Percentiles rank a stretch among this genome's conserved stretches.
phyloP scores from a whole-genome alignment of 2,329 filamentous ascomycete genomes.

The Aspergillus vadensis region DNA sequence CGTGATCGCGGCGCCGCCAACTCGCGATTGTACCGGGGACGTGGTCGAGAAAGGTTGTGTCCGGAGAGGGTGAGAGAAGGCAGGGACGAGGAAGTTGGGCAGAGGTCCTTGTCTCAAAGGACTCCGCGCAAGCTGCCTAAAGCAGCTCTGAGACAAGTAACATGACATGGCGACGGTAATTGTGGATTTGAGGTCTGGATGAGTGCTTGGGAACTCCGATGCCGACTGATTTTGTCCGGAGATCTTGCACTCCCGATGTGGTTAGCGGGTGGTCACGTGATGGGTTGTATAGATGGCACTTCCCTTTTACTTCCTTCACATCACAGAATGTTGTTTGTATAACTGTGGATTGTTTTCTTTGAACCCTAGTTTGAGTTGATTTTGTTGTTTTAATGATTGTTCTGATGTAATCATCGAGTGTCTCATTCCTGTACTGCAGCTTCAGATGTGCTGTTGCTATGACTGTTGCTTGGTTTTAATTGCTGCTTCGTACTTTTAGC shows the following conservation, averaged over 20 bases:
- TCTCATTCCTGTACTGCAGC: not conserved
- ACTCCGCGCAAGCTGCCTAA: slow-evolving; percentile 58
- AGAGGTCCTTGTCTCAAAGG: slow-evolving; percentile 56
- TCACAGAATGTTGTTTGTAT: not conserved
- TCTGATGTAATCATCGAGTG: not conserved
- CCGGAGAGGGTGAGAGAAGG: slow-evolving; percentile 55
- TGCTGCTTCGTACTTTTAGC: not conserved
- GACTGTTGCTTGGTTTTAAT: not conserved
- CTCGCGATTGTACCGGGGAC: slow-evolving; percentile 70
- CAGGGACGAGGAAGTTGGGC: slow-evolving; percentile 72
- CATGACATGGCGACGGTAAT: slow-evolving; percentile 59
- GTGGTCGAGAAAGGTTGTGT: slow-evolving; percentile 71
- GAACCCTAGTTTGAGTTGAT: not conserved
- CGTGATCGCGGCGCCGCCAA: slow-evolving; percentile 78
- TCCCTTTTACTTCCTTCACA: not conserved
- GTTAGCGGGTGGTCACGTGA: slow-evolving; percentile 26
- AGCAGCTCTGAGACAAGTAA: slow-evolving; percentile 61
- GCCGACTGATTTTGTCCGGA: slow-evolving; percentile 37
- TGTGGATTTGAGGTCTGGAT: slow-evolving; percentile 26
- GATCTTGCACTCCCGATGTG: slow-evolving; percentile 19
- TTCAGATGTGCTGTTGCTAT: not conserved
- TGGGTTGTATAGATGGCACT: slow-evolving; percentile 13
- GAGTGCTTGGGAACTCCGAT: slow-evolving; percentile 27
- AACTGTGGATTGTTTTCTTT: not conserved
- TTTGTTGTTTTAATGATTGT: too few relatives aligned